phyloP scores from a whole-genome alignment of 1,139 yeast species.

The Suhomyces coccinellae region DNA sequence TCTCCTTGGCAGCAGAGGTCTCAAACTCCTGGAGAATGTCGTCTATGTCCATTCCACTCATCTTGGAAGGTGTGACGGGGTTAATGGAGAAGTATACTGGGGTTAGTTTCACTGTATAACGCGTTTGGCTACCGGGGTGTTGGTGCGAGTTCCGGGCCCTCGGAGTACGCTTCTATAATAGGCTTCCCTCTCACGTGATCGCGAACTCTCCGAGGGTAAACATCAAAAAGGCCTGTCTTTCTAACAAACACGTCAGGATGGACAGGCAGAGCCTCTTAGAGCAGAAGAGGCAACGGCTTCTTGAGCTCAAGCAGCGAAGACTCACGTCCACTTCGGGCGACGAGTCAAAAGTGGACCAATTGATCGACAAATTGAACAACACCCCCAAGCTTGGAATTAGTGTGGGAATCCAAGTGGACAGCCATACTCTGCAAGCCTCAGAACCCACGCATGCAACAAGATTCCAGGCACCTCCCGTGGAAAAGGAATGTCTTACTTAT shows the following conservation, averaged over 20 bases:
- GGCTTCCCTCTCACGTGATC: background rate
- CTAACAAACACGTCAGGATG: slow-evolving; percentile 18
- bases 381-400: slow-evolving; percentile 18
- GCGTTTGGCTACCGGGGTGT: background rate
- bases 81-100: background rate
- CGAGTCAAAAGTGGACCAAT: slow-evolving; percentile 21
- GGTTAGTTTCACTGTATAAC: too few relatives aligned
- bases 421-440: background rate
- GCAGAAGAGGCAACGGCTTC: slow-evolving; percentile 44
- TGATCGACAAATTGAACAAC: slow-evolving; percentile 21
- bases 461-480: background rate
- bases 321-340: slow-evolving; percentile 18
- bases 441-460: background rate
- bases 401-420: slow-evolving; percentile 32
- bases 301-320: slow-evolving; percentile 40
- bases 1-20: slow-evolving; percentile 17
- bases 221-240: background rate
- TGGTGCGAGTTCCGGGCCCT: too few relatives aligned
- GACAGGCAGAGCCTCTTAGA: slow-evolving; percentile 43
- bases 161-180: too few relatives aligned
- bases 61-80: background rate
- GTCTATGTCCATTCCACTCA: slow-evolving; percentile 52
- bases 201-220: background rate
- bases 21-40: slow-evolving; percentile 71
- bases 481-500: slow-evolving; percentile 24